These are phyloP conservation scores for Rhynchospora tenuis DNA, from an alignment of 176 grass and related monocot species.

Conservation along the genomic window DNA sequence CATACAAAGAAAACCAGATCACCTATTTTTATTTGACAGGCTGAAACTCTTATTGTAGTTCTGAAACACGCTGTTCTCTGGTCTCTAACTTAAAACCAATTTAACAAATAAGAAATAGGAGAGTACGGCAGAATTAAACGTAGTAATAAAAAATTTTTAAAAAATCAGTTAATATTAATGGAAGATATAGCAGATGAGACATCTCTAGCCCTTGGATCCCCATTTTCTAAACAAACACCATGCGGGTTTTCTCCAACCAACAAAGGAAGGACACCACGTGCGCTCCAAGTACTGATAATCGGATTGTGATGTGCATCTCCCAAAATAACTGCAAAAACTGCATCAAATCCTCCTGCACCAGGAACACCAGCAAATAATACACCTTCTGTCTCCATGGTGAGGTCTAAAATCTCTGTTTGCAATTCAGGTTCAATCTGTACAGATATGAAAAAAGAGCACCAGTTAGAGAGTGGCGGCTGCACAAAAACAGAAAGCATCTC, in stretches of 20 bases:
- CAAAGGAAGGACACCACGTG: constrained; percentile 61
- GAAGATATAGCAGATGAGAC: constrained; percentile 69
- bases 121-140: neutral
- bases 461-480: too few relatives aligned
- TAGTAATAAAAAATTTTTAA: constrained; percentile 12
- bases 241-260: constrained; percentile 66
- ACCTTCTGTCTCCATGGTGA: constrained; percentile 79
- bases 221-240: constrained; percentile 76
- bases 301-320: constrained; percentile 56
- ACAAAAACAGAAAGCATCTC: too few relatives aligned
- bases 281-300: constrained; percentile 58
- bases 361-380: constrained; percentile 88
- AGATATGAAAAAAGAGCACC: neutral
- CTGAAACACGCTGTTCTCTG: neutral
- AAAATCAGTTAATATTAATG: constrained; percentile 49
- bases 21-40: neutral
- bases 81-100: neutral
- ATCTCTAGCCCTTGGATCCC: constrained; percentile 76
- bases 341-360: constrained; percentile 85
- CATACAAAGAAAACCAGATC: neutral
- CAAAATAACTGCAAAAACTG: constrained; percentile 72
- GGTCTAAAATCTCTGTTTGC: constrained; percentile 65
- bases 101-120: neutral
- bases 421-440: constrained; percentile 84
- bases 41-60: neutral